These are phyloP conservation scores for Phytopythium vexans DNA, from an alignment of 352 stramenopile species.

Conservation along the genomic window DNA sequence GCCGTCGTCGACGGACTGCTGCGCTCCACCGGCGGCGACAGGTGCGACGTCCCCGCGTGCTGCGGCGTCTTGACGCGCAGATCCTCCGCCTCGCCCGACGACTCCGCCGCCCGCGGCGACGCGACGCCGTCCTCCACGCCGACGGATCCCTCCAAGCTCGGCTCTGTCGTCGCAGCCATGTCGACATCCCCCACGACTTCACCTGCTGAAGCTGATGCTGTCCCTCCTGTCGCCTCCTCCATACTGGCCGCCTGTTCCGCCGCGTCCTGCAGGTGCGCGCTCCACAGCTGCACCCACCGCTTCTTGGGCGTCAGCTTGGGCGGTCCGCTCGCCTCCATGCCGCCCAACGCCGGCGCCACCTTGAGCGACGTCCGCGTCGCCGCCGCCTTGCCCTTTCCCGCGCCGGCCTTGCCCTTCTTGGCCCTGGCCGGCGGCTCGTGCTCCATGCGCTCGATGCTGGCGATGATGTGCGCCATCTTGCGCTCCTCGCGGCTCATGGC, in stretches of 20 bases:
- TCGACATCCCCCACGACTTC: background rate
- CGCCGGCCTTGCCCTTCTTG: constrained; percentile 30
- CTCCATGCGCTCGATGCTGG: constrained; percentile 77
- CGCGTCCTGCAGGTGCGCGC: constrained; percentile 32
- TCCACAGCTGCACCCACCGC: constrained; percentile 77
- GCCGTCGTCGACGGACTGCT: constrained; percentile 33
- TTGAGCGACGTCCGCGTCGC: constrained; percentile 37
- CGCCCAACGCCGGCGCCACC: constrained; percentile 15
- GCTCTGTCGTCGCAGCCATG: background rate
- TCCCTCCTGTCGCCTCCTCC: constrained; percentile 8
- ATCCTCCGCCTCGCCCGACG: constrained; percentile 5
- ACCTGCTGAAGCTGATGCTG: no score
- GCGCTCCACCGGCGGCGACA: constrained; percentile 44
- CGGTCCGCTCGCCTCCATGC: constrained; percentile 4
- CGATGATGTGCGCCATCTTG: constrained; percentile 81
- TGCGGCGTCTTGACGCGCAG: constrained; percentile 46
- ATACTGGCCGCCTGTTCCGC: constrained; percentile 1
- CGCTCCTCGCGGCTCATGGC: constrained; percentile 75
- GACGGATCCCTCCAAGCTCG: background rate
- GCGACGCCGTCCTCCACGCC: constrained; percentile 3
- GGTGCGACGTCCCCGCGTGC: constrained; percentile 40
- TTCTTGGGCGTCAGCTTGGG: constrained; percentile 68
- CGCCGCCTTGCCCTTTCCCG: constrained; percentile 21
- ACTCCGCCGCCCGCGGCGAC: background rate
- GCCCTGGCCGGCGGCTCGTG: constrained; percentile 31